phyloP scores from a whole-genome alignment of 495 filamentous ascomycete genomes.

The Amphirosellinia nigrospora region DNA sequence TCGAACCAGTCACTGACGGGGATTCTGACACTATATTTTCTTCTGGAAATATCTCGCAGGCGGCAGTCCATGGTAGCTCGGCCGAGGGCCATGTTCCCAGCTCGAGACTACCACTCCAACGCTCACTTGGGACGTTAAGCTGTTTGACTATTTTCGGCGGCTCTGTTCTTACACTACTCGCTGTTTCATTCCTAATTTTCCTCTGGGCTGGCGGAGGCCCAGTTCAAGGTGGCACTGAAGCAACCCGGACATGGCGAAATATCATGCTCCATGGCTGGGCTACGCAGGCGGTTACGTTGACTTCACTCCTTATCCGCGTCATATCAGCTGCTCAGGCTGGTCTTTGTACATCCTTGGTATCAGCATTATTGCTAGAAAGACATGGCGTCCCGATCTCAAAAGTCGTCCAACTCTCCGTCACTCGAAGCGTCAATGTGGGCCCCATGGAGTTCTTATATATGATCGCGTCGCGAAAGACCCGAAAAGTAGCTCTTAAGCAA shows the following conservation, averaged over 20 bases:
- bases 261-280: not conserved
- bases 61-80: not conserved
- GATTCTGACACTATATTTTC: not conserved
- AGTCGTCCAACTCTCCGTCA: not conserved
- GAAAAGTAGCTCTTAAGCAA: not conserved
- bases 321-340: not conserved
- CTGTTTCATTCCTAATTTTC: not conserved
- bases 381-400: conserved; percentile 2
- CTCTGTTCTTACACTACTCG: not conserved
- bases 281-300: not conserved
- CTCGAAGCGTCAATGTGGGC: not conserved
- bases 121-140: conserved; percentile 2
- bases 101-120: not conserved
- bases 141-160: not conserved
- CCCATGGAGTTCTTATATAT: not conserved
- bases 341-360: not conserved
- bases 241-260: not conserved
- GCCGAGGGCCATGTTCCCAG: not conserved
- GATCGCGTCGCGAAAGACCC: not conserved
- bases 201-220: conserved; percentile 9
- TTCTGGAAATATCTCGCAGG: not conserved
- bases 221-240: not conserved
- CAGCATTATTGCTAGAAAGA: conserved; percentile 3
- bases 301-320: not conserved
- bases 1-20: not conserved